Evolutionary conservation across 805 yeast genomes (phyloP).

Genomic region (Candida verbasci): DNA sequence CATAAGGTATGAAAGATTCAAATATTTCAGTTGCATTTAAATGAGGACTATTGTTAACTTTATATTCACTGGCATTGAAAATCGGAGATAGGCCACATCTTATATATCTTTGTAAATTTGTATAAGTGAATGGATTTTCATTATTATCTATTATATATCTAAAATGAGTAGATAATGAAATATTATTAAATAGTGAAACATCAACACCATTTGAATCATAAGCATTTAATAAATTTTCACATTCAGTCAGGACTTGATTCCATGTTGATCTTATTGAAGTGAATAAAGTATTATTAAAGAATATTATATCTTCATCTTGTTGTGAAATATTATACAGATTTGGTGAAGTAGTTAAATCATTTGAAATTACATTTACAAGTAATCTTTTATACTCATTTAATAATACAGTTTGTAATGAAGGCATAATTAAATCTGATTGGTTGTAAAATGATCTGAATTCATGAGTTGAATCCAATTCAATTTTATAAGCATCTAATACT

Average conservation of each 20-base stretch:
- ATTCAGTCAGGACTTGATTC: background rate
- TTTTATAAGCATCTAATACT: constrained; percentile 13
- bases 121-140: constrained; percentile 31
- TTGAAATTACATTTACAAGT: constrained; percentile 20
- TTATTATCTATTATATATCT: constrained; percentile 31
- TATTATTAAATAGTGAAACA: constrained; percentile 10
- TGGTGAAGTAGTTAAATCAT: constrained; percentile 15
- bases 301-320: constrained; percentile 15
- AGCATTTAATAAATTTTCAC: constrained; percentile 4
- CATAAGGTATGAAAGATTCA: constrained; percentile 22
- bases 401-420: constrained; percentile 24
- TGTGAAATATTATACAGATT: constrained; percentile 19
- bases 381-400: constrained; percentile 23
- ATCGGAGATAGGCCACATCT: constrained; percentile 67
- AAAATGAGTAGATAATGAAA: constrained; percentile 19
- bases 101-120: constrained; percentile 34
- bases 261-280: background rate
- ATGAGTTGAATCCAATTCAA: background rate
- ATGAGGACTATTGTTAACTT: constrained; percentile 10
- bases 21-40: constrained; percentile 23
- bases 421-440: constrained; percentile 17
- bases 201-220: background rate
- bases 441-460: constrained; percentile 16
- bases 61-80: constrained; percentile 30
- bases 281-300: constrained; percentile 8